Percentiles rank a stretch among this genome's conserved stretches.
Conservation (phyloP, 176 grass and related monocot species). For the Carex parvula region DNA sequence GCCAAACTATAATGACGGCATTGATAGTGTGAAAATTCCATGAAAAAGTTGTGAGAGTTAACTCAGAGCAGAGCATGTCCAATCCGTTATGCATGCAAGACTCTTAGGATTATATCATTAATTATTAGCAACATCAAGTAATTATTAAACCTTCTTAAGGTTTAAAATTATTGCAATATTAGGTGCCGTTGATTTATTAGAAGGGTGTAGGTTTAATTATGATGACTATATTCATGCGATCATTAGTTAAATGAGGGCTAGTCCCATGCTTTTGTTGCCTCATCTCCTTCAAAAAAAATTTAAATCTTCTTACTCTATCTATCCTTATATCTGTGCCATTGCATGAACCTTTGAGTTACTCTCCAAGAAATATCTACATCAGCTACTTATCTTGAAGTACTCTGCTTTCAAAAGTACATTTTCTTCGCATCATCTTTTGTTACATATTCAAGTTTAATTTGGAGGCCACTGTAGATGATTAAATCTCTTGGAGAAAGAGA, state of each 20-base stretch:
- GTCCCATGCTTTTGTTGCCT: constrained; percentile 61
- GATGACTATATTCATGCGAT: constrained; percentile 42
- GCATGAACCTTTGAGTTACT: background rate
- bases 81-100: constrained; percentile 20
- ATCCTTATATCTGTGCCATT: constrained; percentile 11
- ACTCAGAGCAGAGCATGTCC: constrained; percentile 27
- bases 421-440: background rate
- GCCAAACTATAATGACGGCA: constrained; percentile 29
- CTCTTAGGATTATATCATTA: constrained; percentile 9
- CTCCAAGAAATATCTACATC: constrained; percentile 7
- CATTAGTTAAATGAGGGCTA: constrained; percentile 48
- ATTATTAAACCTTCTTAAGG: background rate
- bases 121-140: constrained; percentile 11
- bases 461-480: background rate
- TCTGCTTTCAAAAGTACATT: constrained; percentile 18
- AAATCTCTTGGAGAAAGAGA: background rate
- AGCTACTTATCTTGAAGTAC: constrained; percentile 22
- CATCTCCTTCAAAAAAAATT: constrained; percentile 34
- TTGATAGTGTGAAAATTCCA: constrained; percentile 42
- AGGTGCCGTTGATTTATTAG: constrained; percentile 15
- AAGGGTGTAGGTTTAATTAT: constrained; percentile 24
- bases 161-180: constrained; percentile 5
- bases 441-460: constrained; percentile 4
- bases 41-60: constrained; percentile 40
- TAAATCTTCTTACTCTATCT: background rate